Evolutionary conservation across 345 rosid genomes (phyloP).

Genomic region (Gossypium stocksii): DNA sequence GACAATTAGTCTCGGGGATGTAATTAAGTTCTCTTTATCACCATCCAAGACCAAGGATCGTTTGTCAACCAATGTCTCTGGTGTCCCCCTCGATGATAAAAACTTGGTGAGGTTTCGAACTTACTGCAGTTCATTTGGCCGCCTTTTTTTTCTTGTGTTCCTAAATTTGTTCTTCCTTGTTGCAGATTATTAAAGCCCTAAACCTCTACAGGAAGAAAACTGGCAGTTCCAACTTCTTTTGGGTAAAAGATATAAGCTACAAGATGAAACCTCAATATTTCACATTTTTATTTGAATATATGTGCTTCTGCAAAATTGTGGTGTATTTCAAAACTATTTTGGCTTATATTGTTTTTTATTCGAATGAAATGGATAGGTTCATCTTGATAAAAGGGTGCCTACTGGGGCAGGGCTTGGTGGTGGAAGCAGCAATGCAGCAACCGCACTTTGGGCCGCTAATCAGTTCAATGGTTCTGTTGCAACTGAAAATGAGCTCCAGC

Average conservation of each 20-base stretch:
- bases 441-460: constrained; percentile 99
- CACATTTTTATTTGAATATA: neutral
- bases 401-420: constrained; percentile 97
- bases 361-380: constrained; percentile 49
- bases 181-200: constrained; percentile 93
- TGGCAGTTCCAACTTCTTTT: constrained; percentile 65
- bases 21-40: constrained; percentile 81
- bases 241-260: constrained; percentile 44
- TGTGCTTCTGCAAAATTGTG: neutral
- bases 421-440: constrained; percentile 98
- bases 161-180: constrained; percentile 6
- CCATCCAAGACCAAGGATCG: constrained; percentile 72
- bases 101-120: constrained; percentile 48
- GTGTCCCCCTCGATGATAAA: constrained; percentile 79
- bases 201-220: constrained; percentile 87
- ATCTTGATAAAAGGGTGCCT: constrained; percentile 85
- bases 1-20: constrained; percentile 89
- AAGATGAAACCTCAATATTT: neutral
- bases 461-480: constrained; percentile 70
- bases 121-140: neutral
- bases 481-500: constrained; percentile 84
- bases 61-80: constrained; percentile 71
- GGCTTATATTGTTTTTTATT: neutral
- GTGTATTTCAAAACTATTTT: neutral
- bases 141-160: neutral